Conservation (phyloP, 1,139 yeast genomes). For the Nadsonia starkeyi-henricii region DNA sequence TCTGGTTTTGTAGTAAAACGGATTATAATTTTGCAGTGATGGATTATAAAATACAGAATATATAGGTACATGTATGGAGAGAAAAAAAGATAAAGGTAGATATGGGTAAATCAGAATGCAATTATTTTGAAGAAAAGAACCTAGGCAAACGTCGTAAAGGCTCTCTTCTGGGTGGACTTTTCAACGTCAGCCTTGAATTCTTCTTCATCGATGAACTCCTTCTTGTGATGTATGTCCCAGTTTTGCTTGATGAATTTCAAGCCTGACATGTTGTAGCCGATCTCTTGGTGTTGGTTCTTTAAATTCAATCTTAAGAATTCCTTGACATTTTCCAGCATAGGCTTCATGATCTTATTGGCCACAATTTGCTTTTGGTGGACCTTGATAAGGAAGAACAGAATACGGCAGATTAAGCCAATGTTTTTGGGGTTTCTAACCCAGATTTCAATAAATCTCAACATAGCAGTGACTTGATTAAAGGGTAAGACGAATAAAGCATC, state of each 20-base stretch:
- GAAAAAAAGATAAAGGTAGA: too few relatives aligned
- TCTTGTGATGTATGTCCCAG: constrained; percentile 66
- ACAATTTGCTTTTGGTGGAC: constrained; percentile 59
- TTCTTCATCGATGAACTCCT: constrained; percentile 59
- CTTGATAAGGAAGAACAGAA: constrained; percentile 58
- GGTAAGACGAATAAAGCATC: constrained; percentile 88
- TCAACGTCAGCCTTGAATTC: constrained; percentile 45
- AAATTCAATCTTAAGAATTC: constrained; percentile 30
- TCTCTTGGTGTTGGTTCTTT: constrained; percentile 36
- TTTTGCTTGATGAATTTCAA: constrained; percentile 56
- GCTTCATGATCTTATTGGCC: constrained; percentile 25
- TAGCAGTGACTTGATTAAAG: constrained; percentile 62
- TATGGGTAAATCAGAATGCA: too few relatives aligned
- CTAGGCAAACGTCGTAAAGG: constrained; percentile 21
- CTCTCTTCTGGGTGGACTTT: constrained; percentile 52
- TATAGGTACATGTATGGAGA: too few relatives aligned
- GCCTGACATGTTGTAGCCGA: constrained; percentile 86
- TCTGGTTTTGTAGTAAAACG: too few relatives aligned
- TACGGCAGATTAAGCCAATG: constrained; percentile 55
- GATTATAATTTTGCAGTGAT: too few relatives aligned
- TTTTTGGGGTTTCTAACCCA: constrained; percentile 49
- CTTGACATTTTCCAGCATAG: constrained; percentile 24
- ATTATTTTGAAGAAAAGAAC: too few relatives aligned
- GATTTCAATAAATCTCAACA: constrained; percentile 57
- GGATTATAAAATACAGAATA: too few relatives aligned